Base-by-base conservation (phyloP, 495 filamentous ascomycete genomes). In the Oidiodendron maius region DNA sequence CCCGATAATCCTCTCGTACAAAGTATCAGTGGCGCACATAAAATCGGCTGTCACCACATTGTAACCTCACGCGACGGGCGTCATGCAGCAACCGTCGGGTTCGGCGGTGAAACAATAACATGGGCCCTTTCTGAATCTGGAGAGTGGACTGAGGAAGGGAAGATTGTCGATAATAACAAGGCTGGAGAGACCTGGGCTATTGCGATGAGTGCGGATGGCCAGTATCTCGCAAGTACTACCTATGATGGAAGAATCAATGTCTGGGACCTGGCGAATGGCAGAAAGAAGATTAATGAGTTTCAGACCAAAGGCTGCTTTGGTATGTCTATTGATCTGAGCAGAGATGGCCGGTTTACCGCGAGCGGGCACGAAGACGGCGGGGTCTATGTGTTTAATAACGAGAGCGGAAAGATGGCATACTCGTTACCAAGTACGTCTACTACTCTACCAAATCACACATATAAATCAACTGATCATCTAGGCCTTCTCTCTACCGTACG, bases 331-430 rank as follows among this genome's bases (percentile, higher is more conserved):
- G 91, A 95, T 62, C 62, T 96, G 41, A 74, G 69, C 25, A 56
- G 74, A 23, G 85, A 98, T 65, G 91, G 90, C 44, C 79, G 76
- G 48, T 81, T 91, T 57, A 89, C 91, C 40, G 93, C 91, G 8
- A 91, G 83, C 48, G 93, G 93, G 0, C 94, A 98, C 65, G 82
- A 95, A 63, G 95, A 87, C 62, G 93, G 93, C 20, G 82, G 80
- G n/a, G 78, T 98, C 43, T 96, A 96, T 60, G 82, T 98, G 30
- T 97, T 96, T 71, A 89, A 83, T 64, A 96, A 95, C 58, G 82
- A 88, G 58, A 89, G 87, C 0, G 87, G 86, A 13, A 82, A 87
- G 43, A 78, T 97, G 64, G 72, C 84, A 2, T 93, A 95, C 64
- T 94, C 89, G 18, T 71, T 97, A 46, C 80, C 86, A 40, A 85